A percentile compares a stretch with the other conserved stretches of the same genome.
Evolutionary conservation across 1,139 yeast genomes (phyloP).

Genomic region (Debaryomyces subglobosus): DNA sequence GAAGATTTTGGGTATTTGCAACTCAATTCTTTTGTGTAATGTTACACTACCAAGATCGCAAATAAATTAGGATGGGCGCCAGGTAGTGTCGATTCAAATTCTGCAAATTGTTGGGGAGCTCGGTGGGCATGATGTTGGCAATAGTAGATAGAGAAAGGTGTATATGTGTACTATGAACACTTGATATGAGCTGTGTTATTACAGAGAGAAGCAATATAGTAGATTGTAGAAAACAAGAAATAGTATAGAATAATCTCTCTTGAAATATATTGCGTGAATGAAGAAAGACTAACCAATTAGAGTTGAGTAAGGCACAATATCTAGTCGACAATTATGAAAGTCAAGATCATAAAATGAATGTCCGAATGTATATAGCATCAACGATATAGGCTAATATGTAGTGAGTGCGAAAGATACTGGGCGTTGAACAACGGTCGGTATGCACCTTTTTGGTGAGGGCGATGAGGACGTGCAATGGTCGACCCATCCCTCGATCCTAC

Average conservation of each 20-base stretch:
- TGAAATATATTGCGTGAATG: too few relatives aligned
- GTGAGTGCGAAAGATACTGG: too few relatives aligned
- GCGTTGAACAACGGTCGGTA: too few relatives aligned
- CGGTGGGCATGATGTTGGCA: neutral
- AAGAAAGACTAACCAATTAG: too few relatives aligned
- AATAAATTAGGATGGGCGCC: neutral
- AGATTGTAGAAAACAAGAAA: too few relatives aligned
- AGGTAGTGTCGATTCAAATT: neutral
- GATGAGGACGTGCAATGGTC: neutral
- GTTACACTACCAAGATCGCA: neutral
- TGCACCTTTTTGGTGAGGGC: neutral
- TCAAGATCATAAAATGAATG: too few relatives aligned
- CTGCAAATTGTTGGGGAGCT: constrained; percentile 4
- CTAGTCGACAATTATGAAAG: too few relatives aligned
- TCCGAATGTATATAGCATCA: too few relatives aligned
- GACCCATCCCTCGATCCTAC: neutral
- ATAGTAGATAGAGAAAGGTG: neutral
- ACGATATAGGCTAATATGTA: too few relatives aligned
- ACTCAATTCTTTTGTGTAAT: constrained; percentile 3
- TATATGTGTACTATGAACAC: neutral
- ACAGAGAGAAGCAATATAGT: neutral
- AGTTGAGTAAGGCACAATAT: too few relatives aligned
- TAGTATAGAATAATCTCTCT: too few relatives aligned
- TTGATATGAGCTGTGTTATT: neutral
- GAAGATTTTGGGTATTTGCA: constrained; percentile 9